Evolutionary conservation across 139 green algal species (phyloP).

Genomic region (Mesostigma viride): DNA sequence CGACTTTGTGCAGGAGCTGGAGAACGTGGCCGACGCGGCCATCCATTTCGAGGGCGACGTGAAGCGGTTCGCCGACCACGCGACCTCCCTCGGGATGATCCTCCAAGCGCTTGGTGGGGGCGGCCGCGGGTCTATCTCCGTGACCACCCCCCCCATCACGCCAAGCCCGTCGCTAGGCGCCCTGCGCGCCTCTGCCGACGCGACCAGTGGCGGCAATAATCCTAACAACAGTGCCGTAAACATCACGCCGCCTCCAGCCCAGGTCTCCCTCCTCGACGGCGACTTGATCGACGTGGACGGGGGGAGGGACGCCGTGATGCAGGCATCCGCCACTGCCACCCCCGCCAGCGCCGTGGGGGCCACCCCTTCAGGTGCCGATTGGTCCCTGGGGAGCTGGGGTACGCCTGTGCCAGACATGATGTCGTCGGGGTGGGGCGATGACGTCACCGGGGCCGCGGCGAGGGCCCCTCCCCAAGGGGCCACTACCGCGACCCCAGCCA

Average conservation of each 20-base stretch:
- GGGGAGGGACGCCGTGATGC: neutral
- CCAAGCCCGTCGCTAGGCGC: neutral
- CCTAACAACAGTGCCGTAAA: neutral
- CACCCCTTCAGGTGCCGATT: too few relatives aligned
- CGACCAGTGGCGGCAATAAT: neutral
- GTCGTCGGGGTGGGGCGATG: too few relatives aligned
- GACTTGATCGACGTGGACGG: neutral
- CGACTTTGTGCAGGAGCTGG: constrained; percentile 24
- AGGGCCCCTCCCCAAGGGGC: too few relatives aligned
- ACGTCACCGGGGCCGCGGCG: too few relatives aligned
- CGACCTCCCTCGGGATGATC: constrained; percentile 18
- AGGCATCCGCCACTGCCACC: neutral
- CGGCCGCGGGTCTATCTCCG: too few relatives aligned
- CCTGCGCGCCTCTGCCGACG: neutral
- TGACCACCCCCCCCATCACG: too few relatives aligned
- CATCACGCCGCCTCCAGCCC: neutral
- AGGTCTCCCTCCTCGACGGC: neutral
- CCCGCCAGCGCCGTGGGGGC: neutral
- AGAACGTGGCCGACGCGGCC: constrained; percentile 11
- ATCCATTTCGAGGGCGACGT: constrained; percentile 27
- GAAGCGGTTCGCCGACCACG: constrained; percentile 31
- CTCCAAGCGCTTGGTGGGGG: constrained; percentile 11
- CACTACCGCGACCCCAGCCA: too few relatives aligned
- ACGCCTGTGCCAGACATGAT: too few relatives aligned
- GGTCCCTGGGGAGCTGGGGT: too few relatives aligned